Evolutionary conservation across 2,329 filamentous ascomycete genomes (phyloP), one percentile per base, ranked within the genome.

Genomic region (Talaromyces sp.): DNA sequence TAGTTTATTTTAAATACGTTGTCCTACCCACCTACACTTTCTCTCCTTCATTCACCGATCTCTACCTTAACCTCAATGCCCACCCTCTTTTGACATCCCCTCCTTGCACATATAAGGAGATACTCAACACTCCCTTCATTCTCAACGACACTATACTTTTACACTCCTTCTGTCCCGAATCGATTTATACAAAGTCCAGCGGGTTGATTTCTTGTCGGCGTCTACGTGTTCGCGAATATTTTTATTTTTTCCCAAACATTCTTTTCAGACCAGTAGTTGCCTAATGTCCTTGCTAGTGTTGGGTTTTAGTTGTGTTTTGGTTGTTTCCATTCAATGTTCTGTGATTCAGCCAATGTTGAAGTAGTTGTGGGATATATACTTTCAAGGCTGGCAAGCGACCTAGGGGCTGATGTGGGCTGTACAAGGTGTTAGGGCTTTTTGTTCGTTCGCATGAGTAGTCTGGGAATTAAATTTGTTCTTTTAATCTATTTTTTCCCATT

Each of bases 1-100:
- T 86, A 70, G 58, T 45, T 17, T 35, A 20, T 36, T 29, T 27
- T 40, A 11, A 30, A 30, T 48, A 44, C 40, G 40, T 55, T 42
- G n/a, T 41, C 24, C 17, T 39, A 17, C 16, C 11, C 32, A 35
- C 39, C 36, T 27, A 46, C 52, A 13, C 20, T 47, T 10, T 50
- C 47, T 45, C 48, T 56, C 47, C 51, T 55, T 37, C 42, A 33
- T 40, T 44, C 35, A 27, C 24, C 24, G 24, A 27, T 53, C 44
- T 49, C 33, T 20, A 24, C 7, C 46, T 33, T 39, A 22, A 16
- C 37, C 44, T 45, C 54, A 33, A 20, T 37, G 41, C 43, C 54
- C 30, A 20, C 50, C 41, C 39, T 55, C 51, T 48, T 55, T 58
- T 57, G 56, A 52, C 35, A 42, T 51, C 41, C 49, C 41, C 17